Base-by-base conservation (phyloP, 805 yeast species). In the Blastobotrys terrestris region DNA sequence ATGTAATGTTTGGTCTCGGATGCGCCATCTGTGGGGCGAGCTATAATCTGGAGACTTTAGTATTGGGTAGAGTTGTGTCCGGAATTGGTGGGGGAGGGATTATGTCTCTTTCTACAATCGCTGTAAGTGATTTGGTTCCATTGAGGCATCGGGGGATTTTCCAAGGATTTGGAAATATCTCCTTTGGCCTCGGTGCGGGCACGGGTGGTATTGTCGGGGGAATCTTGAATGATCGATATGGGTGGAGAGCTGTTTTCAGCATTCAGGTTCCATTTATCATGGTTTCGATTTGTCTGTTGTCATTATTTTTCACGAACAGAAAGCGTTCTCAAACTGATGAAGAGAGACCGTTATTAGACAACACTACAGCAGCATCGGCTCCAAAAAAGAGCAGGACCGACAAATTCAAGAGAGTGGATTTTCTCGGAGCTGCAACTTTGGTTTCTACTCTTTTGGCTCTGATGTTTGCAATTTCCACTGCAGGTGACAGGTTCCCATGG, bases 41-140 rank as follows among this genome's bases (percentile, higher is more conserved):
- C 1, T 64, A 60, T 16, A 71, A 73, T 26, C 79, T 85, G 77
- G 67, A 72, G 55, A 73, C 77, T 74, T 69, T 85, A 40, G 83
- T 86, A 50, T 83, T 78, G 2, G 92, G 90, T 0, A 74, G 95
- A 60, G 83, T 87, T 55, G 73, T 89, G 49, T 83, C 95, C 21
- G 97, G 97, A 16, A 77, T 86, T 52, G 96, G 96, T 11, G 96
- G 95, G n/a, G 94, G 95, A 3, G 96, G 96, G 0, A 78, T 89
- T 62, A 80, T 84, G 49, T 77, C 91, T 0, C 71, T 88, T 59
- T 78, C 87, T 15, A 83, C 95, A 4, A 85, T 89, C 53, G 77
- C 90, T 2, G 77, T 85, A 60, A 80, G 87, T 22, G 96, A 89
- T 67, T 72, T 87, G 46, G 83, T 90, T 22, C 83, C 94, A 1